phyloP scores from a whole-genome alignment of 2,329 filamentous ascomycete species.

The Fusarium ambrosium region DNA sequence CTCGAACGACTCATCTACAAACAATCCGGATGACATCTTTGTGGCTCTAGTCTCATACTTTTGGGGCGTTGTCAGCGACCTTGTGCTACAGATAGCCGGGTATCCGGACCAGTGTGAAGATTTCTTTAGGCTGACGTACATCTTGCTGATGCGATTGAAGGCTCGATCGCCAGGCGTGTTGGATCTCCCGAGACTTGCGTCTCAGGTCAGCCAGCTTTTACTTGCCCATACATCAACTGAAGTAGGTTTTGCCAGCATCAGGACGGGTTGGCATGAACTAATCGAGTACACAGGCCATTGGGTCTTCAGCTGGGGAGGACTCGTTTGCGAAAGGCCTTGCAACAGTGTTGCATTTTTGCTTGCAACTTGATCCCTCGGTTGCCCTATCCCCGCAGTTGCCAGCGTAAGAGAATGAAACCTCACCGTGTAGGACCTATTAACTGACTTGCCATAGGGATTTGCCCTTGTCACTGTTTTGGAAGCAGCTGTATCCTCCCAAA shows the following conservation, averaged over 20 bases:
- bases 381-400: constrained; percentile 43
- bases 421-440: neutral
- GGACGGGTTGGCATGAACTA: neutral
- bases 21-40: constrained; percentile 4
- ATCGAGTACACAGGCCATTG: constrained; percentile 43
- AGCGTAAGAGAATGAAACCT: constrained; percentile 36
- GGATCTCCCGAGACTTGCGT: constrained; percentile 48
- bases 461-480: constrained; percentile 66
- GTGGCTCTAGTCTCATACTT: constrained; percentile 44
- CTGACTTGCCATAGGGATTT: constrained; percentile 44
- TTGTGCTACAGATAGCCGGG: constrained; percentile 51
- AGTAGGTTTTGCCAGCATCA: constrained; percentile 42
- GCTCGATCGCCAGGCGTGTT: constrained; percentile 46
- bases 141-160: constrained; percentile 56
- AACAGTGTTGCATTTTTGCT: constrained; percentile 49
- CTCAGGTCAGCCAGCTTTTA: constrained; percentile 51
- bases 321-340: constrained; percentile 48
- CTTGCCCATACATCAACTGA: constrained; percentile 58
- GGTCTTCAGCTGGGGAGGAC: constrained; percentile 47
- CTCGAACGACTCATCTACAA: neutral
- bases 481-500: constrained; percentile 75
- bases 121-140: constrained; percentile 58
- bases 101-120: constrained; percentile 59
- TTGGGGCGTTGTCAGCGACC: constrained; percentile 51
- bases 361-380: constrained; percentile 48